Base-by-base conservation (phyloP, 371 early-diverging fungal genomes). In the Thermomucor indicae-seudaticae region DNA sequence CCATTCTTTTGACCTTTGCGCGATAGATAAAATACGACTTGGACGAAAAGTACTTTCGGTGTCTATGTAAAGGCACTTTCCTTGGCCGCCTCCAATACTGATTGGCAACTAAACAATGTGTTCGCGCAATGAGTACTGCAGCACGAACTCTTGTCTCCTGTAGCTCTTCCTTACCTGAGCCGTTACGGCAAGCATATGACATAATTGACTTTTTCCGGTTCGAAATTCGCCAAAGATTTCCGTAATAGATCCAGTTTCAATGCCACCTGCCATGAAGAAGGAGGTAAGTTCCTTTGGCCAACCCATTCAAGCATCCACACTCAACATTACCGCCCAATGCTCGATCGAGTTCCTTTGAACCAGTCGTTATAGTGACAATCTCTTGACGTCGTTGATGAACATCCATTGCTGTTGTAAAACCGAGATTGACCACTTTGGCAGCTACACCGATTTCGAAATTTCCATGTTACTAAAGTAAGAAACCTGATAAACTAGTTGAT, bases 151-250 rank as follows among this genome's bases (percentile, higher is more conserved):
- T 7, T 32, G 7, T 32, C 14, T 14, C 32, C 32, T 10, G 10
- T 14, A 7, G 14, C 14, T 6, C 8, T 1, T 29, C 1, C 22
- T 32, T 68, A 89, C 87, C 85, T 99, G 99, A 57, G 95, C 95
- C 16, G 97, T 95, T 17, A 99, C 98, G 1, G 99, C 95, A 16
- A 99, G 70, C 51, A 94, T 98, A 63, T 99, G 99, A 70, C 99
- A 99, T 16, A 99, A 52, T 71, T 99, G 99, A 53, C 95, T 94
- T 75, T 99, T 99, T 60, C 99, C 99, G 2, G 99, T 99, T 58
- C 99, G 81, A 68, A 99, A 99, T 72, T 99, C 99, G 22, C 99
- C 99, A 88, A 99, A 99, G 2, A 99, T 78, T 65, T 99, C 99
- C 16, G 99, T 99, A 49, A 99, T 99, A 4, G 91, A 84, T 1